Base-by-base conservation (phyloP, 2,329 filamentous ascomycete species). In the Chaetomium strumarium region DNA sequence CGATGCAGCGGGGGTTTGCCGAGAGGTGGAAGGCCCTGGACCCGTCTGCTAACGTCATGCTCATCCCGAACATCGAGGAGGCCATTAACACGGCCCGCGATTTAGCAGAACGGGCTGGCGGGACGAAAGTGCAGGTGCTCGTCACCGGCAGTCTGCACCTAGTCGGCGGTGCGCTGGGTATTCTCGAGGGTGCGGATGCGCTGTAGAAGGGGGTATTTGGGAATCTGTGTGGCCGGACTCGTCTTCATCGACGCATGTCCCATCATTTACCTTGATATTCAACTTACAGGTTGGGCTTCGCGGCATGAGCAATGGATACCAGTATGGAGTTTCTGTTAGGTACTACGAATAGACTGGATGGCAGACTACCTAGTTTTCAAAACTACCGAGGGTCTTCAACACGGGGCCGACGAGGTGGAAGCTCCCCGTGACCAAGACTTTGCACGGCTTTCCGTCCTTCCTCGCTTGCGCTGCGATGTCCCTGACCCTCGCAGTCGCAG, bases 371-470 rank as follows among this genome's bases (percentile, higher is more conserved):
- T 24, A 59, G 30, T 52, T 41, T 52, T 60, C 60, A 51, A 58
- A 57, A 49, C 52, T 40, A 37, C 52, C 55, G 39, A 62, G 55
- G 42, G 20, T 52, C 31, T 44, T 60, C 31, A 62, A 56, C 33
- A 61, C 51, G 17, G 55, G 78, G 1, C 82, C 81, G 0, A 85
- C 78, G 1, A 85, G 70, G 64, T 85, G 81, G 56, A 85, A 67
- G 63, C 82, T 85, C 2, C 83, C 81, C 3, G 82, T 85, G 45
- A 84, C 64, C 41, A 66, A 53, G 29, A 65, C 61, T 33, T 61
- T 56, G 43, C 55, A 60, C 31, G 38, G 29, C 53, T 60, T 59
- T 10, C 52, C 55, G 12, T 59, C 43, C 78, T 63, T 67, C 64
- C 6, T 55, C 5, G 60, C 59, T 19, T 55, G 37, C 2, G 44